A percentile compares a stretch with the other conserved stretches of the same genome.
These are phyloP conservation scores for Sclerotinia borealis DNA, from an alignment of 2,329 filamentous ascomycete species.

Conservation along the genomic window DNA sequence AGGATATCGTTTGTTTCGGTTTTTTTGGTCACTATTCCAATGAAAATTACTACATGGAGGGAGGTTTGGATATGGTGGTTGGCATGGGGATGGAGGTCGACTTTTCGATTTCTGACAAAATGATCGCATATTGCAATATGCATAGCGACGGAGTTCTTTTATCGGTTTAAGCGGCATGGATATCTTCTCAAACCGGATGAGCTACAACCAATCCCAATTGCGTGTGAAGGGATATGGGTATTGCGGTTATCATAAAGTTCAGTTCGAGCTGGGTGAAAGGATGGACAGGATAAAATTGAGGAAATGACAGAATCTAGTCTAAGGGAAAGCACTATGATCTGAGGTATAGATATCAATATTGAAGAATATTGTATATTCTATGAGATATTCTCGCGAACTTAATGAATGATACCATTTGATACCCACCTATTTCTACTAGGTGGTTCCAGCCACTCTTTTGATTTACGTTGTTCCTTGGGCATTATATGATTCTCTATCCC, in stretches of 20 bases:
- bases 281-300: background rate
- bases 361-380: background rate
- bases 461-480: too few relatives aligned
- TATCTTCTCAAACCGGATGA: background rate
- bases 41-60: background rate
- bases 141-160: constrained; percentile 25
- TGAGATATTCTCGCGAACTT: background rate
- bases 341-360: background rate
- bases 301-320: background rate
- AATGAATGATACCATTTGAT: constrained; percentile 1
- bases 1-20: background rate
- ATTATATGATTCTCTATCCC: too few relatives aligned
- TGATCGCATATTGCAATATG: constrained; percentile 1
- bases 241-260: background rate
- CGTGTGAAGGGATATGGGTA: background rate
- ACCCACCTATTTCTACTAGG: too few relatives aligned
- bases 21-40: background rate
- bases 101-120: background rate
- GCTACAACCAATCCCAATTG: background rate
- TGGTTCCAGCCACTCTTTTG: too few relatives aligned
- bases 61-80: background rate
- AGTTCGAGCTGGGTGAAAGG: background rate
- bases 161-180: background rate
- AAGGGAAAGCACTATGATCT: background rate
- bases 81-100: background rate